These are phyloP conservation scores for Aegilops speltoides DNA, from an alignment of 176 grass and related monocot species.

Conservation along the genomic window DNA sequence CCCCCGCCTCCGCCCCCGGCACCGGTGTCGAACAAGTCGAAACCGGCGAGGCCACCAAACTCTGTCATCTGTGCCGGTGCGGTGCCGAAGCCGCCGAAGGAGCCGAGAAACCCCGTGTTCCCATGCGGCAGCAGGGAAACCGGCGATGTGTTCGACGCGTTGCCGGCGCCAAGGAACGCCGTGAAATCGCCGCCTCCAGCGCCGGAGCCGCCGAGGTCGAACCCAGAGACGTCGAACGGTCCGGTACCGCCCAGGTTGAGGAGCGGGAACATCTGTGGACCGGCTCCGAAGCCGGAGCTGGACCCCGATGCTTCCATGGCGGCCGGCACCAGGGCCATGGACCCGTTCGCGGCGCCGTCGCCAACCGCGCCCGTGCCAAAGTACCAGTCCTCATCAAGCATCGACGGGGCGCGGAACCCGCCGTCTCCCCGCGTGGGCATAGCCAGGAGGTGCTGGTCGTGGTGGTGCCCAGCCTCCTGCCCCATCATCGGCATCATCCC, in stretches of 20 bases:
- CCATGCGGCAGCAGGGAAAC: slow-evolving; percentile 37
- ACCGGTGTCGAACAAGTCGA: slow-evolving; percentile 58
- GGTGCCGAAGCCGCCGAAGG: slow-evolving; percentile 72
- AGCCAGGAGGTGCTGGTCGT: slow-evolving; percentile 25
- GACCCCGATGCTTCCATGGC: neutral
- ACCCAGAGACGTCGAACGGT: slow-evolving; percentile 59
- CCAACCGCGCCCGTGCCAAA: slow-evolving; percentile 10
- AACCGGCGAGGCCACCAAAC: slow-evolving; percentile 46
- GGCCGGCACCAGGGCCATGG: slow-evolving; percentile 27
- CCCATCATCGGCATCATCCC: slow-evolving; percentile 11
- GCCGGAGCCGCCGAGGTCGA: slow-evolving; percentile 59
- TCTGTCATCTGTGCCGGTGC: slow-evolving; percentile 32
- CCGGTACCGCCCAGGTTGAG: slow-evolving; percentile 43
- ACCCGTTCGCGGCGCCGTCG: slow-evolving; percentile 17
- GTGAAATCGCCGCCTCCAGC: slow-evolving; percentile 16
- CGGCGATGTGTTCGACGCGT: slow-evolving; percentile 28
- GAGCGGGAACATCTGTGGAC: slow-evolving; percentile 48
- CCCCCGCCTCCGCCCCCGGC: neutral
- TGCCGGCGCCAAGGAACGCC: slow-evolving; percentile 33
- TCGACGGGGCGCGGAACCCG: slow-evolving; percentile 12
- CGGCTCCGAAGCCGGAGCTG: slow-evolving; percentile 6
- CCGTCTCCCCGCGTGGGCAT: neutral
- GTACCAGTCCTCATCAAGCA: slow-evolving; percentile 54
- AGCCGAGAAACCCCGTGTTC: slow-evolving; percentile 30
- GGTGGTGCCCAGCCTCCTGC: slow-evolving; percentile 5